Base-by-base conservation (phyloP, 768 basidiomycete species). In the Termitomyces sp. region DNA sequence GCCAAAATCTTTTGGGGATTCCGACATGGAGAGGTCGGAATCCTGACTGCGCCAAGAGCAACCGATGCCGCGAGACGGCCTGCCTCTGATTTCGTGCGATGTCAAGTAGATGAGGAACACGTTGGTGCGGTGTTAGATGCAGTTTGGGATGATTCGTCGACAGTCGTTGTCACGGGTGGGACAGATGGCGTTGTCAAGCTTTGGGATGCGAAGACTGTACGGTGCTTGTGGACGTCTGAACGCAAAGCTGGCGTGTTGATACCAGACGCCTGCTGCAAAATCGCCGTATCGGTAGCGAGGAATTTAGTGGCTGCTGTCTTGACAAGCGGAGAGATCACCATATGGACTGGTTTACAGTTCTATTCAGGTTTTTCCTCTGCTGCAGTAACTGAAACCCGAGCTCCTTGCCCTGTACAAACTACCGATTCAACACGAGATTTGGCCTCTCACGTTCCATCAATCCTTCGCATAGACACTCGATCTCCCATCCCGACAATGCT, bases 1-100 rank as follows among this genome's bases (percentile, higher is more conserved):
- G 89, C 82, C 11, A 84, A 82, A 56, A 76, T 89, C 13, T 72
- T 83, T 6, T 93, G 91, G 92, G 92, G 91, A 4, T 87, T 83
- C 64, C 73, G 77, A 27, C 82, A 79, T 51, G 92, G 91, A 31
- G 83, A 85, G 55, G 79, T 94, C 8, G 79, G 84, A 0, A 75
- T 90, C 33, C 83, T 85, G 47, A 75, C 76, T 5, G 83, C 83
- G 0, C 74, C 73, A 24, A 80, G 78, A 37, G 82, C 81, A 20
- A 86, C 90, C 80, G 86, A 88, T 51, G 66, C 70, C 6, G 68
- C 70, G 27, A 76, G 77, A 39, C 72, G 78, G 48, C 75, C 78
- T 2, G 71, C 73, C 12, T 78, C 79, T 24, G 78, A 74, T 37
- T 70, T 84, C 45, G 69, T 77, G 22, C 72, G 78, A 58, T 88